Evolutionary conservation across 345 rosid species (phyloP).

Genomic region (Lepidium didymum): DNA sequence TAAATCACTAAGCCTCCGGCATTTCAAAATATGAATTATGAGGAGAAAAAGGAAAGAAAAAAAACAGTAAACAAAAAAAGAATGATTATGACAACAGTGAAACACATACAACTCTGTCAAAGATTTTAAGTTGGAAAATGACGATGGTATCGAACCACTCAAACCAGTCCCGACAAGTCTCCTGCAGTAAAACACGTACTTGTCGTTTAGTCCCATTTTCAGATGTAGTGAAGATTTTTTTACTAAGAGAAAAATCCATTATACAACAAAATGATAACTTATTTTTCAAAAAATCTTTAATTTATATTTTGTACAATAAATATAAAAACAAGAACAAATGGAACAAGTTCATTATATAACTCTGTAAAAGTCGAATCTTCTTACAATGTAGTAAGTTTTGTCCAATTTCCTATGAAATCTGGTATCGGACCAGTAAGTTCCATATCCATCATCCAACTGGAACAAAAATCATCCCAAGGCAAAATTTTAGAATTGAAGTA

Average conservation of each 20-base stretch:
- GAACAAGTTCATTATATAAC: neutral
- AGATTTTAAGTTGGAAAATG: slow-evolving; percentile 39
- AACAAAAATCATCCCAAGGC: neutral
- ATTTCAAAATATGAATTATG: neutral
- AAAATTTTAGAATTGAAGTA: too few relatives aligned
- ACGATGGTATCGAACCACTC: slow-evolving; percentile 48
- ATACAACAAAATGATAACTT: too few relatives aligned
- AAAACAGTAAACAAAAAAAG: neutral
- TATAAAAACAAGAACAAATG: neutral
- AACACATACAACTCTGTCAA: slow-evolving; percentile 44
- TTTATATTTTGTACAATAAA: neutral
- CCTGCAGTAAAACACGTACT: slow-evolving; percentile 22
- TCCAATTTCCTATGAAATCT: slow-evolving; percentile 49
- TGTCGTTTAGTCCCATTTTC: neutral
- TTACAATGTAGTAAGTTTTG: slow-evolving; percentile 39
- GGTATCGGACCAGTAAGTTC: slow-evolving; percentile 48
- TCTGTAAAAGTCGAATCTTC: neutral
- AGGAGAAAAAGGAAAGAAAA: neutral
- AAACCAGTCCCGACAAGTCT: slow-evolving; percentile 45
- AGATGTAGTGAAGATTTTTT: neutral
- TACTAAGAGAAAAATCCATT: neutral
- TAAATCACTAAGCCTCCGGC: slow-evolving; percentile 51
- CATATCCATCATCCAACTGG: slow-evolving; percentile 43
- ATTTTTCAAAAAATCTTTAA: too few relatives aligned
- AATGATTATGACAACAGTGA: neutral